Evolutionary conservation across 2,329 filamentous ascomycete genomes (phyloP).

Genomic region (Aureobasidium namibiae): DNA sequence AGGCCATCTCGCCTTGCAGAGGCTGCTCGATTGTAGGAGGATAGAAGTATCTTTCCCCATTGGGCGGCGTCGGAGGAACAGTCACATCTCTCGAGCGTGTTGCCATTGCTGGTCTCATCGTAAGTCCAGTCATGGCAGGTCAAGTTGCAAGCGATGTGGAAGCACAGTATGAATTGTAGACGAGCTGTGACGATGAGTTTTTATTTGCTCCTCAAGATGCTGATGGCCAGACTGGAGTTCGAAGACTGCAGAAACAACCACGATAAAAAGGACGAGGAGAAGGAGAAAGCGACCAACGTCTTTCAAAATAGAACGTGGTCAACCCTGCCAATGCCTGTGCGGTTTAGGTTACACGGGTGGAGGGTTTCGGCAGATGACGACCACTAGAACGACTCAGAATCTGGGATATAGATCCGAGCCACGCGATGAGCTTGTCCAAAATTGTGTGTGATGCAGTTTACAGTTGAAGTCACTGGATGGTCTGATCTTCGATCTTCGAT

Average conservation of each 20-base stretch:
- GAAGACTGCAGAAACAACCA: background rate
- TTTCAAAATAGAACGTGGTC: constrained; percentile 1
- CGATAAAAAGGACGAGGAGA: background rate
- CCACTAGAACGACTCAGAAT: background rate
- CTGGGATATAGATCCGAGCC: background rate
- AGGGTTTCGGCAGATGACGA: background rate
- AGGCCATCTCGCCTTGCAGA: background rate
- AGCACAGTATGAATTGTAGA: background rate
- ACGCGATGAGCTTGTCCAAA: background rate
- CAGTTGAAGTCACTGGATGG: background rate
- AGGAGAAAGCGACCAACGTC: background rate
- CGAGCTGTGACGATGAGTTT: background rate
- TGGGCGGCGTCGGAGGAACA: background rate
- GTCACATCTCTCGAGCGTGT: background rate
- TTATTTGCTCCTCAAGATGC: background rate
- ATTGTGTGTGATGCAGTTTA: background rate
- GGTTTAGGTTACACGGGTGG: constrained; percentile 7
- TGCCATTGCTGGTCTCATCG: background rate
- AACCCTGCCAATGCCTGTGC: background rate
- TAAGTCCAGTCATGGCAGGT: no score
- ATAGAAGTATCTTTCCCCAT: background rate
- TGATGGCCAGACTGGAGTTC: background rate
- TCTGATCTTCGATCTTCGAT: background rate
- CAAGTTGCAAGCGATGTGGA: background rate
- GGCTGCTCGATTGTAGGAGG: background rate